These are phyloP conservation scores for Xanthoconium stramineum DNA, from an alignment of 768 basidiomycete genomes.

Conservation along the genomic window DNA sequence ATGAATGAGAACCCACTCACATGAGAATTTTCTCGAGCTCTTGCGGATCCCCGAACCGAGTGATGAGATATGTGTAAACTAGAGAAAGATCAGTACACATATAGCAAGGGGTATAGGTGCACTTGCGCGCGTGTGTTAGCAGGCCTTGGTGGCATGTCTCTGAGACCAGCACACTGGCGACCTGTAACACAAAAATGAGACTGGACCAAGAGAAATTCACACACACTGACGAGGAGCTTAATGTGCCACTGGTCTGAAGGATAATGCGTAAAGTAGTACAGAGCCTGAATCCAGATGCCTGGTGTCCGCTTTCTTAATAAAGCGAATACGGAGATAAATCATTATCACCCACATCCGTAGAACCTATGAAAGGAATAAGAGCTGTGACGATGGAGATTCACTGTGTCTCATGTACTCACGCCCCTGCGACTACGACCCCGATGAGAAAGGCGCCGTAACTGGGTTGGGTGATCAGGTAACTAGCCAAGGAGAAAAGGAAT, in stretches of 20 bases:
- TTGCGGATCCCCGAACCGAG: conserved; percentile 26
- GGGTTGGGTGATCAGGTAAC: background rate
- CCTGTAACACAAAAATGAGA: conserved; percentile 34
- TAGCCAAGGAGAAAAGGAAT: background rate
- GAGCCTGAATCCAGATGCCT: conserved; percentile 55
- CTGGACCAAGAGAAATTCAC: background rate
- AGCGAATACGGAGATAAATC: background rate
- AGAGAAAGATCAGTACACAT: background rate
- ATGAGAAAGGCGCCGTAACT: conserved; percentile 51
- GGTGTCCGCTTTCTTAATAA: background rate
- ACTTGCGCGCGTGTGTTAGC: conserved; percentile 49
- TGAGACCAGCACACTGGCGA: conserved; percentile 43
- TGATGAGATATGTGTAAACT: conserved; percentile 50
- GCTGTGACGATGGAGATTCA: background rate
- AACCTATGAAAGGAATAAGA: conserved; percentile 33
- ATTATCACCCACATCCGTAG: conserved; percentile 42
- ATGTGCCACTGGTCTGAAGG: conserved; percentile 48
- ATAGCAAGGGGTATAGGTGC: background rate
- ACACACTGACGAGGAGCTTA: conserved; percentile 41
- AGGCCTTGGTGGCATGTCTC: conserved; percentile 54
- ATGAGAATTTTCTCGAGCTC: conserved; percentile 37
- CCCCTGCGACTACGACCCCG: conserved; percentile 46
- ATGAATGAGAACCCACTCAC: conserved; percentile 28
- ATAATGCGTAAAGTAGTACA: conserved; percentile 50
- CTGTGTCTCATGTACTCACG: conserved; percentile 35